Base-by-base conservation (phyloP, 352 stramenopile species). In the Globisporangium carolinianum region DNA sequence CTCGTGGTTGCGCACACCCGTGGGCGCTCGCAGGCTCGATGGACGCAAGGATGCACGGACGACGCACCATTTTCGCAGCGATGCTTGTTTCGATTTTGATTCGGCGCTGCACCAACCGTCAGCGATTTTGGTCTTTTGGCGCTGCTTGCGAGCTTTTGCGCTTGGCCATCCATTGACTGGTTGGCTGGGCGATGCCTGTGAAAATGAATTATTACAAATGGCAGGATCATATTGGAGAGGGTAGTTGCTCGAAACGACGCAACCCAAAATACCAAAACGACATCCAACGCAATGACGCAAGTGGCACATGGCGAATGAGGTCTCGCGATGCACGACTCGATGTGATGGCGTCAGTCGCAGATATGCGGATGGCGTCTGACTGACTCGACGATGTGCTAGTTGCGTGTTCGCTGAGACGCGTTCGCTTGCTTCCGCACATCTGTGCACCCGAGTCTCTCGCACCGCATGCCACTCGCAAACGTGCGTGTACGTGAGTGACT, bases 1-100 rank as follows among this genome's bases (percentile, higher is more conserved):
- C 24, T 32, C 24, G 24, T 32, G 24, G 24, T 3, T 32, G 24
- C 24, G 24, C 24, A 32, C 24, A 32, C 24, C 24, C 24, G 24
- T 32, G 24, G 24, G 24, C 24, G 24, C 3, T 32, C 24, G 24
- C 24, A 32, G 24, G 24, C 24, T 32, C 24, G 24, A 3, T 32
- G 24, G 24, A 32, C 24, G 24, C 24, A 32, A 32, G 24, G 24
- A 2, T 32, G 24, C 24, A 32, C 24, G 24, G 24, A 32, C 24
- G 39, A 65, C 59, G 53, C 59, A 65, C 59, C 59, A 65, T 65
- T 50, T 65, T 63, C 51, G 46, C 51, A 55, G 47, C 47, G 42
- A 24, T 45, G 49, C 58, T 59, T 52, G 53, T 65, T 65, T 65
- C 59, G 57, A 65, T 60, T 65, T 65, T 65, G 59, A 49, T 49